phyloP scores from a whole-genome alignment of 305 asterid genomes.

The Solanum aculeatissimum region DNA sequence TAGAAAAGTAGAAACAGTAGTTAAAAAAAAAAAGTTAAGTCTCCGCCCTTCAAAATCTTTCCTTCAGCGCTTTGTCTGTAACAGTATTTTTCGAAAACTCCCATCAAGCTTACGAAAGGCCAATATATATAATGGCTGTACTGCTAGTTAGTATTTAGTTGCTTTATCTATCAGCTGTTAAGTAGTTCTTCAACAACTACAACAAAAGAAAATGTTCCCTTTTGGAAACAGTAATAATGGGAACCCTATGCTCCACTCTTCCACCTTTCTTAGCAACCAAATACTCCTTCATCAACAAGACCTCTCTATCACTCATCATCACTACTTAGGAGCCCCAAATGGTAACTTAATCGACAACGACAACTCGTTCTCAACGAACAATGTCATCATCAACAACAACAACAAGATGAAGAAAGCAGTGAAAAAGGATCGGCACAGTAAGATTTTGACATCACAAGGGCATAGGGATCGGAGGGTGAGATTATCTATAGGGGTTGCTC shows the following conservation, averaged over 20 bases:
- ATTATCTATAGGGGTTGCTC: slow-evolving; percentile 62
- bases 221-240: slow-evolving; percentile 11
- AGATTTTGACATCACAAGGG: slow-evolving; percentile 66
- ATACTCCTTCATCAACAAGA: slow-evolving; percentile 29
- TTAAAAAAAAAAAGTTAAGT: not conserved
- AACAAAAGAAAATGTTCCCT: slow-evolving; percentile 5
- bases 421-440: slow-evolving; percentile 62
- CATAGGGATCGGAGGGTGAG: slow-evolving; percentile 70
- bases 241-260: slow-evolving; percentile 21
- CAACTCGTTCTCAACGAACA: not conserved
- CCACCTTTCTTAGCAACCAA: slow-evolving; percentile 14
- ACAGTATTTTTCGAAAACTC: not conserved
- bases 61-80: not conserved
- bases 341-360: not conserved
- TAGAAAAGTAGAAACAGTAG: not conserved
- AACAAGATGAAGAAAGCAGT: not conserved
- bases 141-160: not conserved
- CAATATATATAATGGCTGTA: not conserved
- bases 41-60: not conserved
- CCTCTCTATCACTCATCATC: slow-evolving; percentile 9
- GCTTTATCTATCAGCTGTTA: not conserved
- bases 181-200: not conserved
- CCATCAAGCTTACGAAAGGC: not conserved
- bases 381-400: not conserved
- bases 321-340: slow-evolving; percentile 5